Percentiles rank a stretch among this genome's conserved stretches.
These are phyloP conservation scores for Tetrahymena borealis DNA, from an alignment of 73 alveolate genomes.

Conservation along the genomic window DNA sequence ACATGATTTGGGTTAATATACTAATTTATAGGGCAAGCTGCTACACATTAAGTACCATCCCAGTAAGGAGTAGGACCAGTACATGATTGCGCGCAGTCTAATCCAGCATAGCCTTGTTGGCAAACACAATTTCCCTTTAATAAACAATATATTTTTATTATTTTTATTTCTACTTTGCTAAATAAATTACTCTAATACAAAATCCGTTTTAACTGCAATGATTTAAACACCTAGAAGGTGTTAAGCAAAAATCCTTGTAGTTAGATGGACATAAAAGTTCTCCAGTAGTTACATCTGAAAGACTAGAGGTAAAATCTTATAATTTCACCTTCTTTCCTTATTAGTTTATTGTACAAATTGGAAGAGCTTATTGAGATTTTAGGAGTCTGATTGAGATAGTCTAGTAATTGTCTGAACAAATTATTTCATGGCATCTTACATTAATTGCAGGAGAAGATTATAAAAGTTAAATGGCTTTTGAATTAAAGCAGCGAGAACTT, in stretches of 20 bases:
- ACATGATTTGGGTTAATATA: not conserved
- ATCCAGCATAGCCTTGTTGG: not conserved
- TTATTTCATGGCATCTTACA: not conserved
- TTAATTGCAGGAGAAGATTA: not conserved
- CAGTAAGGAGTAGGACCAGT: not conserved
- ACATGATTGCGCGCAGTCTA: not conserved
- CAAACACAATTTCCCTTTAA: not conserved
- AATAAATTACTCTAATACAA: not conserved
- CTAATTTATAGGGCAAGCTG: not conserved
- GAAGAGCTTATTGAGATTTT: not conserved
- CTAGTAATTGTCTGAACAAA: not conserved
- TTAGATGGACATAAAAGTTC: not conserved
- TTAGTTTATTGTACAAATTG: not conserved
- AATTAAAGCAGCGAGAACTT: not conserved
- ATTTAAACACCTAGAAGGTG: not conserved
- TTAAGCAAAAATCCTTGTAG: not conserved
- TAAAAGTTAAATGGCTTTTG: not conserved
- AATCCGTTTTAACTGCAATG: not conserved
- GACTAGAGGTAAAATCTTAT: not conserved
- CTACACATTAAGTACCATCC: not conserved
- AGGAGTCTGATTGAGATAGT: not conserved
- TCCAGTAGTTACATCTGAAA: not conserved
- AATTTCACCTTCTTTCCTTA: not conserved
- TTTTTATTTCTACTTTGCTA: not conserved
- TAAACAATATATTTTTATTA: not conserved